These are phyloP conservation scores for Suillus decipiens DNA, from an alignment of 768 basidiomycete species.

Conservation along the genomic window DNA sequence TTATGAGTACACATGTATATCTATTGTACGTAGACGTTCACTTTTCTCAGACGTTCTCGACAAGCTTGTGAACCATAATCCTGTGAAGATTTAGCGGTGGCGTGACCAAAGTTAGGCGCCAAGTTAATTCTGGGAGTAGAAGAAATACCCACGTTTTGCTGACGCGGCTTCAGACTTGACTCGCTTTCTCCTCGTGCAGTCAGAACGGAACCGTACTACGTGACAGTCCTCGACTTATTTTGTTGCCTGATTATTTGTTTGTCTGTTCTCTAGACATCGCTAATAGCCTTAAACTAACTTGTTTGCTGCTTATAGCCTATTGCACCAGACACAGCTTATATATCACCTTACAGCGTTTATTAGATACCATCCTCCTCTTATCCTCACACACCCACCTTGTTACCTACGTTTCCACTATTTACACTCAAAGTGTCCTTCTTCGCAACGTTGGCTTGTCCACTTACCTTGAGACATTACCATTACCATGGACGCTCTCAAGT, in stretches of 20 bases:
- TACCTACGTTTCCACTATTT: constrained; percentile 19
- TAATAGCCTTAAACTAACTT: neutral
- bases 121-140: constrained; percentile 15
- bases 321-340: constrained; percentile 26
- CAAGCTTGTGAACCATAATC: neutral
- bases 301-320: constrained; percentile 8
- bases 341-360: constrained; percentile 16
- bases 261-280: neutral
- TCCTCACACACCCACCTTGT: constrained; percentile 27
- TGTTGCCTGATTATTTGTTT: neutral
- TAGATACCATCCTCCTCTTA: constrained; percentile 11
- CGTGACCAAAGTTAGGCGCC: constrained; percentile 25
- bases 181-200: constrained; percentile 23
- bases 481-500: constrained; percentile 78
- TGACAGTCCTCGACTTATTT: constrained; percentile 6
- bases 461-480: constrained; percentile 21
- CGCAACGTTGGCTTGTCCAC: constrained; percentile 43
- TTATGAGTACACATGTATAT: constrained; percentile 1
- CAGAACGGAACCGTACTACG: neutral
- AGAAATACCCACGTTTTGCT: constrained; percentile 30
- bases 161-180: constrained; percentile 40
- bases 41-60: neutral
- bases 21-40: constrained; percentile 2
- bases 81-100: constrained; percentile 27
- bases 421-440: constrained; percentile 16